These are phyloP conservation scores for Silene coronaria DNA, from an alignment of 179 eudicot species.

Conservation along the genomic window DNA sequence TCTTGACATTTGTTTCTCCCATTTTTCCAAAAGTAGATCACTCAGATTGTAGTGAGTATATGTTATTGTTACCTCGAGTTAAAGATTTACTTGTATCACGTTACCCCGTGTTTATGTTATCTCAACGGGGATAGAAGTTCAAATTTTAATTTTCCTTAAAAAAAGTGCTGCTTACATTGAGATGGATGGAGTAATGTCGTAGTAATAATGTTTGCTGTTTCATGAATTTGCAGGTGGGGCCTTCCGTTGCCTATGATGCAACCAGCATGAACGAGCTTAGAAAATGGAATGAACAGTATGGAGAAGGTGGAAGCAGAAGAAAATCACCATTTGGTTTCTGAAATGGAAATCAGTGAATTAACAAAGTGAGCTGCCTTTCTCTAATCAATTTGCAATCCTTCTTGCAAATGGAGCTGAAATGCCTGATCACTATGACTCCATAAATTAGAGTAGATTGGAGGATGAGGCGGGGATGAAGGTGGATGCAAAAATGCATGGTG, in stretches of 20 bases:
- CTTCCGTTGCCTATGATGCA: constrained; percentile 91
- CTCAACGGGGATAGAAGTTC: no score
- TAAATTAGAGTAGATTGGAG: not conserved
- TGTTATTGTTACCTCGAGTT: no score
- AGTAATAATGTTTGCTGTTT: not conserved
- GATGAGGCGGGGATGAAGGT: not conserved
- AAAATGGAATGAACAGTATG: constrained; percentile 97
- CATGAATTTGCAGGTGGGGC: constrained; percentile 61
- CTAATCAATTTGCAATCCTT: not conserved
- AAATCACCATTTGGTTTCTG: constrained; percentile 85
- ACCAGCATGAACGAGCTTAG: constrained; percentile 93
- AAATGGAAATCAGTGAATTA: not conserved
- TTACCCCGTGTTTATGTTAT: no score
- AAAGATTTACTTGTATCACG: no score
- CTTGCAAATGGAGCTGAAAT: not conserved
- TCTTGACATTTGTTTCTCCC: no score
- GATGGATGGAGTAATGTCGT: not conserved
- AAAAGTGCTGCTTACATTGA: no score
- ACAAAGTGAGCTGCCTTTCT: not conserved
- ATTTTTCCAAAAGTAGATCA: no score
- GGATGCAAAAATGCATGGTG: not conserved
- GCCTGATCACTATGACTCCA: not conserved
- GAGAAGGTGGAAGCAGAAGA: constrained; percentile 94
- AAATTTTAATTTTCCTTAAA: no score
- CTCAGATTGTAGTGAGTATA: no score